These are phyloP conservation scores for Stephania cephalantha DNA, from an alignment of 164 flowering plant species.

Conservation along the genomic window DNA sequence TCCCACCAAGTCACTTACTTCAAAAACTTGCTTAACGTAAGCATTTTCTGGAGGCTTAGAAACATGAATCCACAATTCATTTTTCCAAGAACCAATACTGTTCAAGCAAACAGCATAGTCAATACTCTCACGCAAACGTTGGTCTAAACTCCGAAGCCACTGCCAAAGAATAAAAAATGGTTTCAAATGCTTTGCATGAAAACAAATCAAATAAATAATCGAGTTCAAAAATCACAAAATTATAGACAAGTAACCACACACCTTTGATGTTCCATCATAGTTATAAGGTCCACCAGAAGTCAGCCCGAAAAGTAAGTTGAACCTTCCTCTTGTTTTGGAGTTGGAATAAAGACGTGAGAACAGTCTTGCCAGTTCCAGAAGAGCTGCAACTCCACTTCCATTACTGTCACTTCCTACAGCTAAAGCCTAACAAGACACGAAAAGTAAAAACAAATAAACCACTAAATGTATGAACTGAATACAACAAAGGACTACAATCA, in stretches of 20 bases:
- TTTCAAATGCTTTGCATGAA: conserved; percentile 1
- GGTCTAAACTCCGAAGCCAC: conserved; percentile 98
- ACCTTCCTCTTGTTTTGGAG: conserved; percentile 93
- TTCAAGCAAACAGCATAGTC: conserved; percentile 98
- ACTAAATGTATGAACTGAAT: not conserved
- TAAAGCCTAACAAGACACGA: conserved; percentile 47
- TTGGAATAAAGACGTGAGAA: conserved; percentile 86
- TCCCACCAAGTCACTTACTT: conserved; percentile 37
- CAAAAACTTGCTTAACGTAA: conserved; percentile 77
- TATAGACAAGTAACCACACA: conserved; percentile 14
- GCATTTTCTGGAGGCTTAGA: conserved; percentile 99
- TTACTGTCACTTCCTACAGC: conserved; percentile 97
- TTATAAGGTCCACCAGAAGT: conserved; percentile 99
- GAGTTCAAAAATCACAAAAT: conserved; percentile 4
- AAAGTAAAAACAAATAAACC: not conserved
- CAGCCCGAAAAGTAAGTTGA: conserved; percentile 84
- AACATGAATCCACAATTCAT: conserved; percentile 77
- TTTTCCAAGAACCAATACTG: conserved; percentile 73
- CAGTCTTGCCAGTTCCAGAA: conserved; percentile 88
- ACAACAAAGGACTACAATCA: not conserved
- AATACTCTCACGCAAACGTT: conserved; percentile 86
- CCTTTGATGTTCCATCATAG: conserved; percentile 96
- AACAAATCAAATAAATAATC: conserved; percentile 4
- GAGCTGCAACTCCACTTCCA: conserved; percentile 95
- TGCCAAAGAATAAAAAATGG: conserved; percentile 19